Percentiles rank a stretch among this genome's conserved stretches.
phyloP scores from a whole-genome alignment of 2,329 filamentous ascomycete genomes.

The Dissoconium aciculare region DNA sequence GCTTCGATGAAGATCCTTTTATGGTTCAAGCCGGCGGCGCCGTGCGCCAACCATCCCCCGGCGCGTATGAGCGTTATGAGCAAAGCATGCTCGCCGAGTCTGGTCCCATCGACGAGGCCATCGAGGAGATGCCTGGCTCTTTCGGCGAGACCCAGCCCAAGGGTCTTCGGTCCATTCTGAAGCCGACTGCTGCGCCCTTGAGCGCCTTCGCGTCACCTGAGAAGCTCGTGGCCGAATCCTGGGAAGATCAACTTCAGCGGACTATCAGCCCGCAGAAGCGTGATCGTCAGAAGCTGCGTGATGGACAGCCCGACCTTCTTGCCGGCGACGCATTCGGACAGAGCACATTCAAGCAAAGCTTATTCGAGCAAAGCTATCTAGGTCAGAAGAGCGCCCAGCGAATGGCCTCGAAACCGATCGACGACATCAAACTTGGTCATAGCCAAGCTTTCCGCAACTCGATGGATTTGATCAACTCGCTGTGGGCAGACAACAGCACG shows the following conservation, averaged over 20 bases:
- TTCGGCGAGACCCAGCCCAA: conserved; percentile 58
- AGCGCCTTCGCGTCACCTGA: conserved; percentile 35
- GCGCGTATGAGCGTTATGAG: conserved; percentile 16
- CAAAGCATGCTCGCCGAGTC: conserved; percentile 18
- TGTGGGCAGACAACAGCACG: conserved; percentile 60
- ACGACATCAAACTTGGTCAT: conserved; percentile 11
- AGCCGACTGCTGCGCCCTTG: conserved; percentile 23
- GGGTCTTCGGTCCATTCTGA: conserved; percentile 36
- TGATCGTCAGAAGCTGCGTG: conserved; percentile 58
- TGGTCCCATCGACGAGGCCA: conserved; percentile 20
- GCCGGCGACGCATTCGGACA: conserved; percentile 29
- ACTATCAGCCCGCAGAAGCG: conserved; percentile 91
- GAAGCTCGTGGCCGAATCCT: conserved; percentile 56
- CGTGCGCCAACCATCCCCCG: conserved; percentile 18
- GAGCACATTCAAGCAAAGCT: conserved; percentile 45
- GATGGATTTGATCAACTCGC: conserved; percentile 90
- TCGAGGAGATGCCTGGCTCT: conserved; percentile 64
- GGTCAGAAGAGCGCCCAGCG: conserved; percentile 22
- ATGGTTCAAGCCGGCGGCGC: conserved; percentile 15
- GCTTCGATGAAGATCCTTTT: conserved; percentile 16
- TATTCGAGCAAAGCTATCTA: conserved; percentile 21
- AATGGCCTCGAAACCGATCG: conserved; percentile 9
- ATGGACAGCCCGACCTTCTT: conserved; percentile 43
- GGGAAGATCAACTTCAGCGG: conserved; percentile 84
- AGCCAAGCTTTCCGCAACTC: conserved; percentile 62